Base-by-base conservation (phyloP, 306 rosid species). In the Citrullus colocynthis region DNA sequence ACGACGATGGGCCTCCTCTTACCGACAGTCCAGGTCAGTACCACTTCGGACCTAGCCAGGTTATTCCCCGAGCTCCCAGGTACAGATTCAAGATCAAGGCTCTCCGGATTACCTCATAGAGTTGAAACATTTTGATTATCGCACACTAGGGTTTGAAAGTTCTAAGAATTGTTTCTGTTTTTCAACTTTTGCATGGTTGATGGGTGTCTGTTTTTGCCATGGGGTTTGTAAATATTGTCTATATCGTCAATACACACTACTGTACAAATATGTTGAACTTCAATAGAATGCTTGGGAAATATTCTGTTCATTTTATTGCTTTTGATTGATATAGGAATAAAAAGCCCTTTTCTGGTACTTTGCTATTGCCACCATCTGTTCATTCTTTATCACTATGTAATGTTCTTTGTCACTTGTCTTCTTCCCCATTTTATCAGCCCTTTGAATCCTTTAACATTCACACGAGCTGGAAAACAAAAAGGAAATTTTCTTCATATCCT, bases 41-140 rank as follows among this genome's bases (percentile, higher is more conserved):
- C 58, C 92, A 91, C 72, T 79, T 95, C 59, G 98, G 98, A 1
- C 98, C 98, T 13, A 95, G 98, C 80, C 98, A 95, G 84, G 97
- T 90, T 17, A 89, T 95, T 59, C 95, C 93, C 3, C 64, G 98
- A 65, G 96, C 93, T 49, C 89, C 96, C 12, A 77, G 96, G 14
- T 95, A 87, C 34, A 80, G 98, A 74, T 86, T 95, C 84, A 95
- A 92, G 86, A 86, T 32, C 80, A 95, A 95, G 77, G 87, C 96
- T n/a, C 87, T 95, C 30, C 84, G 82, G n/a, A 89, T 95, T 57
- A 42, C 89, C 2, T 77, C 87, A 9, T 49, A 83, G 18, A 57
- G 76, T 63, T 87, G 83, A 84, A 39, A 21, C 16, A 13, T 4
- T 61, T 83, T 58, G 21, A 49, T 8, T 49, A 2, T 49, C 7